A percentile compares a stretch with the other conserved stretches of the same genome.
phyloP scores from a whole-genome alignment of 257 asterid genomes.

The Datura wrightii region DNA sequence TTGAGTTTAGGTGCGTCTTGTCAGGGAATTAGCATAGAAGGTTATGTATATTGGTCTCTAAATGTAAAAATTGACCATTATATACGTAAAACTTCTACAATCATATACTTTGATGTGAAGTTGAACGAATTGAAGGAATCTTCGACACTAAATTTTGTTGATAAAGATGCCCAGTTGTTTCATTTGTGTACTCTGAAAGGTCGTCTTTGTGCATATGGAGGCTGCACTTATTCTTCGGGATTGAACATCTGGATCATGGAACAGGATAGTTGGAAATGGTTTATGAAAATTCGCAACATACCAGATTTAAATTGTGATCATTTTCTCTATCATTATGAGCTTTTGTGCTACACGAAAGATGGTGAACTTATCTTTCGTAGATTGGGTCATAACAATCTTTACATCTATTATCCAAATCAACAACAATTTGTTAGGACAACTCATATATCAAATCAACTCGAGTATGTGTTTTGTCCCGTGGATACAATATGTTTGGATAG shows the following conservation, averaged over 20 bases:
- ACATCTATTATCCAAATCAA: background rate
- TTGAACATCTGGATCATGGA: background rate
- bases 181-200: background rate
- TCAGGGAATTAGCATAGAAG: background rate
- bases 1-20: too few species aligned
- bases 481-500: background rate
- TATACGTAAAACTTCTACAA: too few species aligned
- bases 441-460: background rate
- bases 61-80: background rate
- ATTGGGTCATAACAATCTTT: too few species aligned
- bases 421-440: background rate
- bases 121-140: too few species aligned
- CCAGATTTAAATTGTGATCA: background rate
- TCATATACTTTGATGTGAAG: too few species aligned
- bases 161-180: background rate
- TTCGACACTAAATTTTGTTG: too few species aligned
- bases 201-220: background rate
- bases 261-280: background rate
- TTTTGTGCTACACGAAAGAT: background rate
- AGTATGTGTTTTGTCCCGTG: background rate
- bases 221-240: too few species aligned
- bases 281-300: background rate
- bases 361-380: background rate
- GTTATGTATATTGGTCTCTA: background rate
- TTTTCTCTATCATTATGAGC: background rate